Evolutionary conservation across 176 grass and related monocot genomes (phyloP).

Genomic region (Eragrostis curvula): DNA sequence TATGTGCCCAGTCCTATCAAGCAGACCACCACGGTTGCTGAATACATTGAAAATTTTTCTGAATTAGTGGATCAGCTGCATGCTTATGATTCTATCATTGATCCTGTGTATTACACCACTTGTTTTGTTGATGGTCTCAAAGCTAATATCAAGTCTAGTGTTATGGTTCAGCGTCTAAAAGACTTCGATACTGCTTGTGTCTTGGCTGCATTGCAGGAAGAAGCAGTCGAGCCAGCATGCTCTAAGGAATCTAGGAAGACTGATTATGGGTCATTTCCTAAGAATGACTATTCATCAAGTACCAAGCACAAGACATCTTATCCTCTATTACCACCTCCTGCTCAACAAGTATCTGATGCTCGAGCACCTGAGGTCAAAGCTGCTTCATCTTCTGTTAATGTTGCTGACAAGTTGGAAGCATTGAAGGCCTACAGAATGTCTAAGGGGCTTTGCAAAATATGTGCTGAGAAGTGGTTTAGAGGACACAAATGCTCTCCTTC

Average conservation of each 20-base stretch:
- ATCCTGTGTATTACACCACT: neutral
- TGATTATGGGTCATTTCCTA: too few relatives aligned
- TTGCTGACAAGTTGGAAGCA: too few relatives aligned
- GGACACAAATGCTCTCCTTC: neutral
- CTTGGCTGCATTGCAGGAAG: neutral
- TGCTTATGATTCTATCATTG: neutral
- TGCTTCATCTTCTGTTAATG: too few relatives aligned
- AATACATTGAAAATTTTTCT: neutral
- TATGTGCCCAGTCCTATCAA: too few relatives aligned
- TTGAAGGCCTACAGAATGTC: neutral
- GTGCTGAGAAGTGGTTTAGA: neutral
- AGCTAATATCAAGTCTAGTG: fast-evolving
- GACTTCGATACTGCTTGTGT: neutral
- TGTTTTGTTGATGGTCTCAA: neutral
- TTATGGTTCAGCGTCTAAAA: neutral
- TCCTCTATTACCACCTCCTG: neutral
- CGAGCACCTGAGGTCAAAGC: too few relatives aligned
- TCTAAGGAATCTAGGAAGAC: too few relatives aligned
- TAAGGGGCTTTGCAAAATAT: neutral
- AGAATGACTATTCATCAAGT: too few relatives aligned
- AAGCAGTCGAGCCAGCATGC: neutral
- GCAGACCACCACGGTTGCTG: neutral
- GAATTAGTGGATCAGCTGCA: neutral
- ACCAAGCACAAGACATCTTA: too few relatives aligned
- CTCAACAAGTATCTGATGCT: too few relatives aligned